These are phyloP conservation scores for Aspergillus incahuasiensis DNA, from an alignment of 495 filamentous ascomycete genomes.

Conservation along the genomic window DNA sequence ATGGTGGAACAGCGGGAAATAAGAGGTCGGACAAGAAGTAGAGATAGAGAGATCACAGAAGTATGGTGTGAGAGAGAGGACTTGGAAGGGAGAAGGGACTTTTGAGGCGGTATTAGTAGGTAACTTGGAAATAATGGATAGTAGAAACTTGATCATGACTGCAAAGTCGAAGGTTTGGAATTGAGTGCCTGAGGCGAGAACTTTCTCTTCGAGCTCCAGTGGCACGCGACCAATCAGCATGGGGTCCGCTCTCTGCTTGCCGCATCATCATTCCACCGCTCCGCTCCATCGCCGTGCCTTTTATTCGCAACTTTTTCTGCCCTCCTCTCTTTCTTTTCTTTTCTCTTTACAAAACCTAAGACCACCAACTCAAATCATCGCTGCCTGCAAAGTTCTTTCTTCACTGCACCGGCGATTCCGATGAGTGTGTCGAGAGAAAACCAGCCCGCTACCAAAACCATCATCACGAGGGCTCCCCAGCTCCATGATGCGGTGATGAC, in stretches of 20 bases:
- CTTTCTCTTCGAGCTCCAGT: slow-evolving; percentile 20
- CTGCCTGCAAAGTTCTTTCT: slow-evolving; percentile 53
- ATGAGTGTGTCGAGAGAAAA: slow-evolving; percentile 80
- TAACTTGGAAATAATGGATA: slow-evolving; percentile 7
- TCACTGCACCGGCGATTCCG: slow-evolving; percentile 79
- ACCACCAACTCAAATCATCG: slow-evolving; percentile 96
- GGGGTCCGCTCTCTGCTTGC: slow-evolving; percentile 18
- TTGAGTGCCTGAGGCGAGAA: slow-evolving; percentile 7
- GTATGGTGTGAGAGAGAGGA: slow-evolving; percentile 1
- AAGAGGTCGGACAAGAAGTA: slow-evolving; percentile 11
- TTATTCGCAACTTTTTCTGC: slow-evolving; percentile 15
- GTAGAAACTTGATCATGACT: not conserved
- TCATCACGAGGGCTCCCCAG: slow-evolving; percentile 91
- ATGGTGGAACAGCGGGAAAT: slow-evolving; percentile 15
- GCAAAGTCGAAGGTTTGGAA: slow-evolving; percentile 3
- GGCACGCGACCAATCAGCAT: slow-evolving; percentile 27
- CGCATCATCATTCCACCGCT: slow-evolving; percentile 35
- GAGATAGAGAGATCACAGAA: slow-evolving; percentile 3
- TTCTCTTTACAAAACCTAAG: slow-evolving; percentile 50
- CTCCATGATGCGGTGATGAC: slow-evolving; percentile 99
- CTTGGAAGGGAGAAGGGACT: not conserved
- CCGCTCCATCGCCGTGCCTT: not conserved
- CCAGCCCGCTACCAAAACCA: slow-evolving; percentile 92
- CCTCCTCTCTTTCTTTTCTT: slow-evolving; percentile 19
- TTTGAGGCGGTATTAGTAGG: slow-evolving; percentile 5